Evolutionary conservation across 306 rosid species (phyloP).

Genomic region (Vigna angularis): DNA sequence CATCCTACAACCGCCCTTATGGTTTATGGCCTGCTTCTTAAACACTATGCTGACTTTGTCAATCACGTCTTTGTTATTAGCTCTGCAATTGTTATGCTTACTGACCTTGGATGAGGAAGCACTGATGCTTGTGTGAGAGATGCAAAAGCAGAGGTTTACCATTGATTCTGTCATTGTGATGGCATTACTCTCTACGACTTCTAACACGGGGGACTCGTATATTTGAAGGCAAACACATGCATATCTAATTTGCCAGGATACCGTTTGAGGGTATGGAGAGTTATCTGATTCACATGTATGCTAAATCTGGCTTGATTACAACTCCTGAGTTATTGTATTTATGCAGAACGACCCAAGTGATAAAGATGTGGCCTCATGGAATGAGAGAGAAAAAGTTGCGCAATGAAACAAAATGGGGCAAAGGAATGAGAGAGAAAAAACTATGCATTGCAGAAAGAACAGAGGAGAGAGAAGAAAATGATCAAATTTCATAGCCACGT

Average conservation of each 20-base stretch:
- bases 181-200: slow-evolving; percentile 81
- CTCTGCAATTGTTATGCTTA: slow-evolving; percentile 71
- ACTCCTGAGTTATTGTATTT: slow-evolving; percentile 60
- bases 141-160: slow-evolving; percentile 68
- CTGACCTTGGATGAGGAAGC: slow-evolving; percentile 88
- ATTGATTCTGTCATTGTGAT: slow-evolving; percentile 72
- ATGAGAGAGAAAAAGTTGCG: background rate
- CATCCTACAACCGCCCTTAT: slow-evolving; percentile 53
- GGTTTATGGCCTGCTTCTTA: slow-evolving; percentile 63
- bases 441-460: too few relatives aligned
- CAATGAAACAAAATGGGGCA: too few relatives aligned
- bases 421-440: too few relatives aligned
- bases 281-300: slow-evolving; percentile 89
- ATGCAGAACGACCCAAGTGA: slow-evolving; percentile 49
- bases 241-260: slow-evolving; percentile 70
- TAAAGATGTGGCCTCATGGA: slow-evolving; percentile 85
- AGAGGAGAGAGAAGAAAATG: too few relatives aligned
- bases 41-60: slow-evolving; percentile 60
- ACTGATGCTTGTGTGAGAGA: slow-evolving; percentile 74
- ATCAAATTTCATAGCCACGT: too few relatives aligned
- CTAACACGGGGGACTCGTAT: slow-evolving; percentile 66
- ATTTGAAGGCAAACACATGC: slow-evolving; percentile 78
- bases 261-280: slow-evolving; percentile 81
- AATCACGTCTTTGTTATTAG: slow-evolving; percentile 76
- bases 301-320: slow-evolving; percentile 69